Evolutionary conservation across 2,329 filamentous ascomycete genomes (phyloP).

Genomic region (Trichoderma brevicompactum): DNA sequence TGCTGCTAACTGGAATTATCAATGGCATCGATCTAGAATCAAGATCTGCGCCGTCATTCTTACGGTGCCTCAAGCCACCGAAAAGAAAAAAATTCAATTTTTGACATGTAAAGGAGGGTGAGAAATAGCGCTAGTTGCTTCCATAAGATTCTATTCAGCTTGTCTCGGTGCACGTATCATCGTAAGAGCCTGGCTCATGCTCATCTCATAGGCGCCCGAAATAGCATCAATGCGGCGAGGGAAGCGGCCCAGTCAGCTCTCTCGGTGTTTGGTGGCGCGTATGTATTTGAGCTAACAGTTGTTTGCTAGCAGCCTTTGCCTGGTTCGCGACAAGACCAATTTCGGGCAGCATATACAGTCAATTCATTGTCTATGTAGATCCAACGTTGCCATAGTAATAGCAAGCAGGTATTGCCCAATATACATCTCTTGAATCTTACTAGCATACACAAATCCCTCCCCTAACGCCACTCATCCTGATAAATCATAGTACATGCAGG

Average conservation of each 20-base stretch:
- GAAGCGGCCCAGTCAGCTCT: neutral
- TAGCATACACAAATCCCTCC: neutral
- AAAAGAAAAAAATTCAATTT: neutral
- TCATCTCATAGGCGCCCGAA: neutral
- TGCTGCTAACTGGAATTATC: neutral
- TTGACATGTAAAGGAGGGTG: neutral
- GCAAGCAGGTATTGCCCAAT: neutral
- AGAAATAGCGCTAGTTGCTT: neutral
- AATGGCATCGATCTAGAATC: slow-evolving; percentile 2
- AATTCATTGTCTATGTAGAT: neutral
- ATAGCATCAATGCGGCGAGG: neutral
- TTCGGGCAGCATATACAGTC: too few relatives aligned
- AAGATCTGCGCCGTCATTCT: slow-evolving; percentile 15
- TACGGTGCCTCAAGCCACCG: slow-evolving; percentile 4
- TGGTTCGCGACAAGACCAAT: too few relatives aligned
- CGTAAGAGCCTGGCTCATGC: neutral
- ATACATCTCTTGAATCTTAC: neutral
- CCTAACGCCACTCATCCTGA: slow-evolving; percentile 41
- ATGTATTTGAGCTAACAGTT: neutral
- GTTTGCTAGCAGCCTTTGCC: neutral
- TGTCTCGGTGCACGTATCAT: neutral
- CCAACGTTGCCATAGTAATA: neutral
- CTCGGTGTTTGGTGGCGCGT: neutral
- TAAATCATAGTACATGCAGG: slow-evolving; percentile 85
- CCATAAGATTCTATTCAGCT: slow-evolving; percentile 9